phyloP scores from a whole-genome alignment of 257 asterid genomes.

The Craterostigma plantagineum region DNA sequence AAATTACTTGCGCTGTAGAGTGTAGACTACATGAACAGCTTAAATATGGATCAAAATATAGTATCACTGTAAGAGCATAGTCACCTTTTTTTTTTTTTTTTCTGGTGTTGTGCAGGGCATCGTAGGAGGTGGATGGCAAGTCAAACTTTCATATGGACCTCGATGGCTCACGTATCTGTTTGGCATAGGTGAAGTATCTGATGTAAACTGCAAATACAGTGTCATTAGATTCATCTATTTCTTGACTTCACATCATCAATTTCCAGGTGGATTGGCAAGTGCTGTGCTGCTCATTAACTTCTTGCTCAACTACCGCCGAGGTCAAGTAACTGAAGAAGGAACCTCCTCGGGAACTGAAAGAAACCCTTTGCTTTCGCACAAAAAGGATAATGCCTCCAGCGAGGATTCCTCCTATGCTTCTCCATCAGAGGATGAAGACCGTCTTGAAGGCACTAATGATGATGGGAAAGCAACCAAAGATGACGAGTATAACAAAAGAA shows the following conservation, averaged over 20 bases:
- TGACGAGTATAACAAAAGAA: constrained; percentile 24
- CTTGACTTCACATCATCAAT: constrained; percentile 8
- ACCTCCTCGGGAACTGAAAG: constrained; percentile 23
- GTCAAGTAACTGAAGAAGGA: constrained; percentile 16
- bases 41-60: background rate
- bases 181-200: constrained; percentile 37
- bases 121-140: constrained; percentile 19
- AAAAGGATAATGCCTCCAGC: constrained; percentile 32
- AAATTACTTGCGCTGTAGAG: background rate
- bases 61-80: background rate
- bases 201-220: background rate
- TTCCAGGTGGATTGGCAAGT: constrained; percentile 37
- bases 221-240: constrained; percentile 1
- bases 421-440: constrained; percentile 27
- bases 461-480: constrained; percentile 19
- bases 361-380: constrained; percentile 36
- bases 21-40: too few relatives aligned
- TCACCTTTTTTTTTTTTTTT: background rate
- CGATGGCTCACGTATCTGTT: constrained; percentile 48
- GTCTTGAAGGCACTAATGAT: constrained; percentile 17
- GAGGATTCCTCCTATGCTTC: constrained; percentile 48
- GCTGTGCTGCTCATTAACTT: constrained; percentile 24
- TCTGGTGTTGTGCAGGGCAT: constrained; percentile 51
- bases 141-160: constrained; percentile 55
- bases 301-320: constrained; percentile 15